Conservation (phyloP, 345 rosid genomes). For the Citrus trifoliata region DNA sequence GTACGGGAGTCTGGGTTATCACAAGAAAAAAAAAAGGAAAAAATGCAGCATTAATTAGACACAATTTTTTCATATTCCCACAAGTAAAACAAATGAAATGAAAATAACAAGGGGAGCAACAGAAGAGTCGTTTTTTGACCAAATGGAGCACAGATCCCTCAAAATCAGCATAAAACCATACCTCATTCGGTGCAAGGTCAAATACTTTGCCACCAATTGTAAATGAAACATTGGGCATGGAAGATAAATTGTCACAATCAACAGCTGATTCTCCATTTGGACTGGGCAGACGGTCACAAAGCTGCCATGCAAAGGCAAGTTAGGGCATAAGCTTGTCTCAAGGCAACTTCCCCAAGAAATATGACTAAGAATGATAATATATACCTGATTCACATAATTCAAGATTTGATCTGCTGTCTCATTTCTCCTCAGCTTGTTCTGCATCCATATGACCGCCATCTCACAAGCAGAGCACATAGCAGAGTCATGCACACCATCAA, state of each 20-base stretch:
- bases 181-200: constrained; percentile 80
- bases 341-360: neutral
- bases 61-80: neutral
- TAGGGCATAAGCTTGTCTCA: constrained; percentile 11
- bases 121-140: neutral
- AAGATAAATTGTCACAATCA: constrained; percentile 52
- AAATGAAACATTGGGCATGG: constrained; percentile 79
- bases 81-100: neutral
- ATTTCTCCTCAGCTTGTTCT: constrained; percentile 62
- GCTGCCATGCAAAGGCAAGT: constrained; percentile 42
- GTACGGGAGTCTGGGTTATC: too few species aligned
- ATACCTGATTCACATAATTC: constrained; percentile 68
- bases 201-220: constrained; percentile 69
- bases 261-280: constrained; percentile 82
- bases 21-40: too few species aligned
- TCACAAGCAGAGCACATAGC: constrained; percentile 73
- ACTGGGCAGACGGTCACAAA: constrained; percentile 78
- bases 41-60: neutral
- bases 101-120: neutral
- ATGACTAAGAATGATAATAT: neutral
- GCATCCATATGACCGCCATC: constrained; percentile 95
- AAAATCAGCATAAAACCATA: constrained; percentile 19
- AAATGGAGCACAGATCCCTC: neutral
- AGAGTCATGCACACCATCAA: constrained; percentile 40
- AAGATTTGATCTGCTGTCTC: constrained; percentile 67